phyloP scores from a whole-genome alignment of 352 stramenopile species.

The Pythium folliculosum region DNA sequence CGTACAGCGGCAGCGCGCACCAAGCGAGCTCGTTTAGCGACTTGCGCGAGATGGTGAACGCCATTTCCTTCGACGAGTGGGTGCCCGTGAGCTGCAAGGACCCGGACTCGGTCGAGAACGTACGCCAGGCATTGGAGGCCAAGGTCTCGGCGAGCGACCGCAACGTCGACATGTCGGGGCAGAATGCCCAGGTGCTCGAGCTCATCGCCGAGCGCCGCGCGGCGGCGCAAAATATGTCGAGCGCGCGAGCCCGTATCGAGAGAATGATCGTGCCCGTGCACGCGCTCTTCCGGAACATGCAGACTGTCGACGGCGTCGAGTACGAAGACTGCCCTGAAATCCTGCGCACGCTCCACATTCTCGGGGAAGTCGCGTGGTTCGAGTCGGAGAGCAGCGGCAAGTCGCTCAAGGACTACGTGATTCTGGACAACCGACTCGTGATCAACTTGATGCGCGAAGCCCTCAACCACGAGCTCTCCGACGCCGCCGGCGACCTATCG shows the following conservation, averaged over 20 bases:
- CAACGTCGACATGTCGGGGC: slow-evolving; percentile 25
- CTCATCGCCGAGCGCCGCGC: slow-evolving; percentile 13
- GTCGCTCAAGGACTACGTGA: slow-evolving; percentile 22
- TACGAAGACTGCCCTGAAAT: slow-evolving; percentile 18
- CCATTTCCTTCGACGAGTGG: slow-evolving; percentile 25
- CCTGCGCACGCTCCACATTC: slow-evolving; percentile 18
- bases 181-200: slow-evolving; percentile 16
- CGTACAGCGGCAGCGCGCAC: slow-evolving; percentile 25
- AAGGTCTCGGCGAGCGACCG: slow-evolving; percentile 16
- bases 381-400: slow-evolving; percentile 8
- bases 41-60: slow-evolving; percentile 18
- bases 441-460: slow-evolving; percentile 30
- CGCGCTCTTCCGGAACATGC: slow-evolving; percentile 14
- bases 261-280: slow-evolving; percentile 15
- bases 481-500: slow-evolving; percentile 11
- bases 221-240: neutral
- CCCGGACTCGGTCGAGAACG: slow-evolving; percentile 6
- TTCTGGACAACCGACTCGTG: slow-evolving; percentile 30
- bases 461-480: slow-evolving; percentile 19
- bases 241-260: slow-evolving; percentile 15
- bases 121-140: slow-evolving; percentile 7
- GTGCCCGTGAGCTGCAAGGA: slow-evolving; percentile 18
- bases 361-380: slow-evolving; percentile 30
- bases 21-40: slow-evolving; percentile 20
- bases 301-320: slow-evolving; percentile 9